These are phyloP conservation scores for Phoma sp. DNA, from an alignment of 2,329 filamentous ascomycete species.

Conservation along the genomic window DNA sequence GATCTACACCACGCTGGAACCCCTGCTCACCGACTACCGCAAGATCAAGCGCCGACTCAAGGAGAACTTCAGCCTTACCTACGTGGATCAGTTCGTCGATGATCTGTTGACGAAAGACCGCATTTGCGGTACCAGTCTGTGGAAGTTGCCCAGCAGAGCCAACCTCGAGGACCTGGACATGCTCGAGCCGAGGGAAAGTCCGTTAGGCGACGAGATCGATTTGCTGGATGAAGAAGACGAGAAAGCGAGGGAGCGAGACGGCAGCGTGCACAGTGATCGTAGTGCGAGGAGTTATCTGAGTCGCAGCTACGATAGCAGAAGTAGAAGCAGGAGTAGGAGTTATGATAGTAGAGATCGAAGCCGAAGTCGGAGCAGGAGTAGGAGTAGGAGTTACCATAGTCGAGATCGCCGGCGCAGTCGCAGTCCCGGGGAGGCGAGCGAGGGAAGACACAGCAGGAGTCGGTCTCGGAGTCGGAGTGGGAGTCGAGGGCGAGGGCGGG, in stretches of 20 bases:
- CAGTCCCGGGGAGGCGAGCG: conserved; percentile 6
- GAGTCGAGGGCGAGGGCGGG: too few relatives aligned
- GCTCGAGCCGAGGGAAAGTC: conserved; percentile 83
- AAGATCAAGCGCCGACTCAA: conserved; percentile 82
- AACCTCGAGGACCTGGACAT: conserved; percentile 88
- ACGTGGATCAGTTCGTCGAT: conserved; percentile 92
- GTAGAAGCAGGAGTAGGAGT: conserved; percentile 13
- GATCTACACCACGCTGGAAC: conserved; percentile 83
- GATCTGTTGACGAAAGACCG: conserved; percentile 87
- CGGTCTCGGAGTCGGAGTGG: neutral
- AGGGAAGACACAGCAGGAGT: neutral
- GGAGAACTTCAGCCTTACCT: conserved; percentile 76
- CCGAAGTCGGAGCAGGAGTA: neutral
- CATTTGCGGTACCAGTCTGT: conserved; percentile 88
- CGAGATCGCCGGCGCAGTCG: conserved; percentile 8
- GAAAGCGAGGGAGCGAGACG: conserved; percentile 18
- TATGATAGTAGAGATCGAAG: conserved; percentile 14
- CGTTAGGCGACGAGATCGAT: conserved; percentile 77
- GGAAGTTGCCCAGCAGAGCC: conserved; percentile 85
- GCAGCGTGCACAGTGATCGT: conserved; percentile 15
- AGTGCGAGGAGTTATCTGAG: conserved; percentile 18
- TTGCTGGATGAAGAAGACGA: conserved; percentile 50
- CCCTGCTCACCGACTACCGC: conserved; percentile 78
- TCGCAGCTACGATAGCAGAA: conserved; percentile 13
- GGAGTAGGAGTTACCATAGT: conserved; percentile 21